These are phyloP conservation scores for Gnomoniopsis sp. DNA, from an alignment of 2,329 filamentous ascomycete species.

Conservation along the genomic window DNA sequence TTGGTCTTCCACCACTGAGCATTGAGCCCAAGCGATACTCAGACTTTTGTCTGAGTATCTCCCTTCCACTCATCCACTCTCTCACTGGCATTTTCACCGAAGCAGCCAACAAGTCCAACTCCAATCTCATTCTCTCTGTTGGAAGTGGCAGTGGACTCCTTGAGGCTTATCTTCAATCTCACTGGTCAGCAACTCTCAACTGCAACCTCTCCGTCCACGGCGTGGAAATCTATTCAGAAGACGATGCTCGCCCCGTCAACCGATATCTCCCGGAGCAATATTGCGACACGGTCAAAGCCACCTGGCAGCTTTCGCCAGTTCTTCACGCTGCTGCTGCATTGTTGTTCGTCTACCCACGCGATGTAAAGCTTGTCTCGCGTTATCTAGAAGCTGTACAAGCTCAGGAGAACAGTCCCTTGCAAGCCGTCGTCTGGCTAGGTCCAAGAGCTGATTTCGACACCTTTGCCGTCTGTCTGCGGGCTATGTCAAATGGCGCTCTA, in stretches of 20 bases:
- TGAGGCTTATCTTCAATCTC: conserved; percentile 10
- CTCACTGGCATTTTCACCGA: conserved; percentile 4
- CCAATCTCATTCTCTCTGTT: conserved; percentile 11
- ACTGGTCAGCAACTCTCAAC: neutral
- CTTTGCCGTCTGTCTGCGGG: neutral
- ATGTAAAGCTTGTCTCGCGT: neutral
- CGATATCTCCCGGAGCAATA: conserved; percentile 9
- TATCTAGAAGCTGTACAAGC: conserved; percentile 2
- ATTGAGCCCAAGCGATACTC: conserved; percentile 4
- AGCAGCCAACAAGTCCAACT: neutral
- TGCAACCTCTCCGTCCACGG: conserved; percentile 1
- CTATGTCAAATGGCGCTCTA: neutral
- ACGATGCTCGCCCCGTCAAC: neutral
- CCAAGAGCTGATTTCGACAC: conserved; percentile 12
- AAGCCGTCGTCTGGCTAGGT: conserved; percentile 9
- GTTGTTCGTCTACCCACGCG: conserved; percentile 15
- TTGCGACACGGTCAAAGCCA: conserved; percentile 6
- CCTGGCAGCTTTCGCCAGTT: conserved; percentile 9
- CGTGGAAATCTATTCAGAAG: conserved; percentile 7
- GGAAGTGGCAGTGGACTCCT: conserved; percentile 17
- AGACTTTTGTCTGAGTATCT: conserved; percentile 15
- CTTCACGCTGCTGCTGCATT: neutral
- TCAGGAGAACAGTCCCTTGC: neutral
- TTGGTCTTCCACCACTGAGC: neutral
- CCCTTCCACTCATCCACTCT: conserved; percentile 2